phyloP scores from a whole-genome alignment of 2,329 filamentous ascomycete genomes.

The Paracorniculantispora psalliotae region DNA sequence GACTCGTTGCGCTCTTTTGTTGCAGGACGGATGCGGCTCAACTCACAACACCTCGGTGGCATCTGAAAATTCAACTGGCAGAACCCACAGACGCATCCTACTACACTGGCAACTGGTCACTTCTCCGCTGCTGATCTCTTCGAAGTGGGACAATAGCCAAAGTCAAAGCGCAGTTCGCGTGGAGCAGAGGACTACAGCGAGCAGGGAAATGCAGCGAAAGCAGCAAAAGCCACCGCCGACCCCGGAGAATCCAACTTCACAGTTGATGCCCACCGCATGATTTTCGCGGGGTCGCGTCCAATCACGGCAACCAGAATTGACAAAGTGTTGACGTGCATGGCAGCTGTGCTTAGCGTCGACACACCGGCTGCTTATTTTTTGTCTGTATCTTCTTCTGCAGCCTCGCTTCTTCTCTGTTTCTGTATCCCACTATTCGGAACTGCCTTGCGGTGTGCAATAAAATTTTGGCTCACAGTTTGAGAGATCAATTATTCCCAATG shows the following conservation, averaged over 20 bases:
- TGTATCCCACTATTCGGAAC: background rate
- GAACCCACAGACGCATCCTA: background rate
- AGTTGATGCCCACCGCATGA: background rate
- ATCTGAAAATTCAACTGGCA: background rate
- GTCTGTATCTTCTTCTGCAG: background rate
- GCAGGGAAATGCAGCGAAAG: background rate
- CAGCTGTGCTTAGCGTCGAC: background rate
- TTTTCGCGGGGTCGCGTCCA: background rate
- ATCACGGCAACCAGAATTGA: background rate
- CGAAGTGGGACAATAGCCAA: background rate
- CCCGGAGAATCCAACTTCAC: background rate
- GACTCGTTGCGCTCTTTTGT: background rate
- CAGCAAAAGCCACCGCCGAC: background rate
- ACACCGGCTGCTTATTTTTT: background rate
- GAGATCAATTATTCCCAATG: background rate
- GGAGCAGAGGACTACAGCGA: background rate
- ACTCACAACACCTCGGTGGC: background rate
- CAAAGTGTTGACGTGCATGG: background rate
- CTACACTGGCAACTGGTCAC: background rate
- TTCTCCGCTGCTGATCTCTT: background rate
- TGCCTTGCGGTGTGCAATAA: background rate
- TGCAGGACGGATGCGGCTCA: slow-evolving; percentile 1
- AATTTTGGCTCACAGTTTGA: background rate
- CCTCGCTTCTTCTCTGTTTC: background rate
- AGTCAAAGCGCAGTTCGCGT: slow-evolving; percentile 6